These are phyloP conservation scores for Fraxinus platypoda DNA, from an alignment of 305 asterid genomes.

Conservation along the genomic window DNA sequence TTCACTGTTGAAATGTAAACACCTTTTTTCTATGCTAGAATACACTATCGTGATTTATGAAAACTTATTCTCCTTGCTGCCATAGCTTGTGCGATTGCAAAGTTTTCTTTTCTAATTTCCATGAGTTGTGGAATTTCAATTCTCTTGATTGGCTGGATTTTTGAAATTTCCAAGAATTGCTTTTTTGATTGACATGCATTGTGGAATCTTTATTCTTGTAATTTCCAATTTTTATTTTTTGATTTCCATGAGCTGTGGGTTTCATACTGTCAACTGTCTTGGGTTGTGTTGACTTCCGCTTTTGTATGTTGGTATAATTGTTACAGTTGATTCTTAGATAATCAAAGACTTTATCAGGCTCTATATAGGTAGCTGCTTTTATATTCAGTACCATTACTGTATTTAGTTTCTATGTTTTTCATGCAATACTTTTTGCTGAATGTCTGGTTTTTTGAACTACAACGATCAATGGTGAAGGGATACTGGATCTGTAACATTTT, in stretches of 20 bases:
- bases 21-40: background rate
- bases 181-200: background rate
- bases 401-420: background rate
- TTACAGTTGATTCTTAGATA: too few species aligned
- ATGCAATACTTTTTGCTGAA: background rate
- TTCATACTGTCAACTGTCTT: background rate
- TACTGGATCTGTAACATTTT: background rate
- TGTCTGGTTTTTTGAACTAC: background rate
- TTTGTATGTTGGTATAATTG: background rate
- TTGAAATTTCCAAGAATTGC: background rate
- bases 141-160: background rate
- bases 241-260: background rate
- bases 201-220: background rate
- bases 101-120: background rate
- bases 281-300: background rate
- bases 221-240: too few species aligned
- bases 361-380: background rate
- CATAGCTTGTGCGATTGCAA: background rate
- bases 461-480: background rate
- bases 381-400: background rate
- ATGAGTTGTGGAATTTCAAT: background rate
- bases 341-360: background rate
- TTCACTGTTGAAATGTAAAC: background rate
- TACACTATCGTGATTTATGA: background rate
- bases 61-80: background rate